A percentile compares a stretch with the other conserved stretches of the same genome.
phyloP scores from a whole-genome alignment of 1,139 yeast species.

The Yamadazyma dushanensis region DNA sequence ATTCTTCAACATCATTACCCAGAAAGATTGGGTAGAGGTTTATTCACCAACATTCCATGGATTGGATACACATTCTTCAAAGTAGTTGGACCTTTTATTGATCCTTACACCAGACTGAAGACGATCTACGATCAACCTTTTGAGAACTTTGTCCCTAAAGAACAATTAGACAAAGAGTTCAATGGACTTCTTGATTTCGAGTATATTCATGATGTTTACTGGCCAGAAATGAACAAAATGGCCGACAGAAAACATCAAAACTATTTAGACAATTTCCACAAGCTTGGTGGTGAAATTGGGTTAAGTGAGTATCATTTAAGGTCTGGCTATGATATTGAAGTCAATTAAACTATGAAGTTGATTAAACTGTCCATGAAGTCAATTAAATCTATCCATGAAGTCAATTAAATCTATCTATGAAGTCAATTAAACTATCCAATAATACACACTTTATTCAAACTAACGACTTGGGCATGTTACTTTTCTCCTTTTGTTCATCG shows the following conservation, averaged over 20 bases:
- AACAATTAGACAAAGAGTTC: constrained; percentile 79
- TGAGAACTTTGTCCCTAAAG: constrained; percentile 72
- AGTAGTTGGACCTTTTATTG: constrained; percentile 90
- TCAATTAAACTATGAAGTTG: too few species aligned
- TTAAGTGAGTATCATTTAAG: constrained; percentile 56
- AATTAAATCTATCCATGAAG: too few species aligned
- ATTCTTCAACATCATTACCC: constrained; percentile 95
- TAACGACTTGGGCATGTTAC: constrained; percentile 6
- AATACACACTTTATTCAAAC: too few species aligned
- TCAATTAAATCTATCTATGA: too few species aligned
- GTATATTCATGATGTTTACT: constrained; percentile 75
- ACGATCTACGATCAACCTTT: constrained; percentile 89
- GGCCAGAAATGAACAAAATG: constrained; percentile 68
- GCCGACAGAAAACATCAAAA: constrained; percentile 54
- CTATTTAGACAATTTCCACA: constrained; percentile 62
- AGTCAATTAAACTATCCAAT: too few species aligned
- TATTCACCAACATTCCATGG: constrained; percentile 91
- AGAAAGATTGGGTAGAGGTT: constrained; percentile 88
- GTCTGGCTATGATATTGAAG: constrained; percentile 16
- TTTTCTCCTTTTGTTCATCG: constrained; percentile 10
- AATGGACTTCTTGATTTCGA: constrained; percentile 84
- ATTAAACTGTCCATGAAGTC: too few species aligned
- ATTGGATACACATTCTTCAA: constrained; percentile 87
- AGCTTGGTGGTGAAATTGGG: constrained; percentile 72
- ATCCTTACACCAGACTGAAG: constrained; percentile 90